Conservation (phyloP, 495 filamentous ascomycete species). For the Talaromyces nanjingensis region DNA sequence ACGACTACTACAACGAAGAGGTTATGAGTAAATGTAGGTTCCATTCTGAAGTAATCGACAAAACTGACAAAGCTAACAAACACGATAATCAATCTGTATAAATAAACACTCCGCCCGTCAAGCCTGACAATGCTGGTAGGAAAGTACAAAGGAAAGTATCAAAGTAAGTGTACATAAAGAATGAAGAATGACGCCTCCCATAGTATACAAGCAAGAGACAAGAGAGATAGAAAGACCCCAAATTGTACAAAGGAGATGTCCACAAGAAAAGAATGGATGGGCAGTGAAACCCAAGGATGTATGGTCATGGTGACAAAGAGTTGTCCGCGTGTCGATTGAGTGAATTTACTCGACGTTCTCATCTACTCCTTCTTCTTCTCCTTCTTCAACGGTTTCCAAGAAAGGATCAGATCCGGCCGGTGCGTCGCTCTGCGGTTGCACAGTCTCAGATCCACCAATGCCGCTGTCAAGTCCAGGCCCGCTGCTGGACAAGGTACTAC, state of each 20-base stretch:
- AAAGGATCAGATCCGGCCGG: background rate
- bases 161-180: background rate
- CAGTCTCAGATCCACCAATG: background rate
- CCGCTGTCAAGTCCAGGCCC: slow-evolving; percentile 45
- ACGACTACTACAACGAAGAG: too few relatives aligned
- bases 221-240: background rate
- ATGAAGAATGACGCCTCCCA: background rate
- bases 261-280: background rate
- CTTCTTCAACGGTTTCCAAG: background rate
- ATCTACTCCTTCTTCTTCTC: background rate
- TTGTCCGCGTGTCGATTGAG: background rate
- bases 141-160: background rate
- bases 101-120: background rate
- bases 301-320: background rate
- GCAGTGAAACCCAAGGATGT: background rate
- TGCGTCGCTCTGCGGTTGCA: background rate
- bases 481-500: slow-evolving; percentile 47
- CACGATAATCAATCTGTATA: background rate
- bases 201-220: background rate
- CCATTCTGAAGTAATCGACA: background rate
- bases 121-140: background rate
- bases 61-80: background rate
- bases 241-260: background rate
- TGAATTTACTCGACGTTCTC: background rate
- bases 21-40: background rate